These are phyloP conservation scores for Lichenothelia convexa DNA, from an alignment of 495 filamentous ascomycete species.

Conservation along the genomic window DNA sequence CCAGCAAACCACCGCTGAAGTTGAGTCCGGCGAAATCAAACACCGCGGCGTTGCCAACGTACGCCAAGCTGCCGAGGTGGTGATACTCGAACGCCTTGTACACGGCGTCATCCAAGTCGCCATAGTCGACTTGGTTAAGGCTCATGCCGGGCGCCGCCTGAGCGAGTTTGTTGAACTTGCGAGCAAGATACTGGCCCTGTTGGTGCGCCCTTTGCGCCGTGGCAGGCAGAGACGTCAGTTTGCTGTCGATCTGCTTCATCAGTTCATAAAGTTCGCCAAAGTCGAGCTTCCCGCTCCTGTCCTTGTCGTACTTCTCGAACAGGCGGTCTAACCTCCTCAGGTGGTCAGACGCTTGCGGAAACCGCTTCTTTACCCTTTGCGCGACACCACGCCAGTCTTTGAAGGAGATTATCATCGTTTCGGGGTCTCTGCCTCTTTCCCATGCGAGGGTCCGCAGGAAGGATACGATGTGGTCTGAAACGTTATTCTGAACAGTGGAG, in stretches of 20 bases:
- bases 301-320: constrained; percentile 81
- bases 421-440: constrained; percentile 77
- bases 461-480: constrained; percentile 66
- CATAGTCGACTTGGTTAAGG: constrained; percentile 66
- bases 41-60: constrained; percentile 89
- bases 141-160: constrained; percentile 55
- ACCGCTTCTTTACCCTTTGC: constrained; percentile 62
- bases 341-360: constrained; percentile 85
- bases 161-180: constrained; percentile 87
- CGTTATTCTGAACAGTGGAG: constrained; percentile 88
- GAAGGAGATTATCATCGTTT: constrained; percentile 67
- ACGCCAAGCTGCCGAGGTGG: constrained; percentile 82
- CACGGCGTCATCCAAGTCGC: constrained; percentile 79
- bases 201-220: constrained; percentile 94
- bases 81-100: constrained; percentile 94
- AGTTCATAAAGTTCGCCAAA: constrained; percentile 83
- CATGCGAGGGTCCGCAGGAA: constrained; percentile 84
- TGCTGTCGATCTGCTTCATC: constrained; percentile 43
- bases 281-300: constrained; percentile 80
- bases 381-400: constrained; percentile 75
- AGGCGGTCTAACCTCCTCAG: constrained; percentile 74
- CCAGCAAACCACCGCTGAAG: constrained; percentile 70
- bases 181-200: constrained; percentile 83
- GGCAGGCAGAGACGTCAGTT: constrained; percentile 24
- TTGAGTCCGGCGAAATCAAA: constrained; percentile 74